Base-by-base conservation (phyloP, 2,329 filamentous ascomycete species). In the Botrytis galanthina region DNA sequence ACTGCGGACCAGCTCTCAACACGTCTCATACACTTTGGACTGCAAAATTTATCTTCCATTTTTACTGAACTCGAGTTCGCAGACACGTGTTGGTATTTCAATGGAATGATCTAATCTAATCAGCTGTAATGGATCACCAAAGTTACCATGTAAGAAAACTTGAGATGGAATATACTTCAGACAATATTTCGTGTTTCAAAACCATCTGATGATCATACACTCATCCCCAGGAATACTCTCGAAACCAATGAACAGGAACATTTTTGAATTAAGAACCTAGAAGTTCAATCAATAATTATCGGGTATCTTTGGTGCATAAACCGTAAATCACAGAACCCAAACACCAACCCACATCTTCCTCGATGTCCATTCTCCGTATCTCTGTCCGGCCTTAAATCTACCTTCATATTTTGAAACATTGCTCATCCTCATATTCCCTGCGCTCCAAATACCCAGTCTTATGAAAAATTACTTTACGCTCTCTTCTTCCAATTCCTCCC, bases 301-400 rank as follows among this genome's bases (percentile, higher is more conserved):
- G 66, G 66, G 66, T 68, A 68, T 68, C 66, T 68, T 68, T 68
- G 66, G 48, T 68, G 67, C 67, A 70, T 70, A 32, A 70, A 61
- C 67, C 66, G 32, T 39, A 37, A 67, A 67, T 29, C 46, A 29
- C 66, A 54, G 18, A 68, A 68, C 66, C 35, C 26, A 42, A 68
- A 68, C 66, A 51, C 66, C 66, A 68, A 57, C 20, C 66, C 18
- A 57, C 66, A 57, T 57, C 64, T 68, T 48, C 26, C 46, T 22
- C 32, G 35, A 68, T 68, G 26, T 57, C 66, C 37, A 32, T 42
- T 37, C 66, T 37, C 39, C 63, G 29, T n/a, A 66, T 57, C 16
- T 14, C 4, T 20, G 9, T 37, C 35, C 35, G 8, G 1, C 35
- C 48, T 29, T 57, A 68, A 57, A 42, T 42, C 37, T 10, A n/a